These are phyloP conservation scores for Yamagishiella unicocca DNA, from an alignment of 139 green algal genomes.

Conservation along the genomic window DNA sequence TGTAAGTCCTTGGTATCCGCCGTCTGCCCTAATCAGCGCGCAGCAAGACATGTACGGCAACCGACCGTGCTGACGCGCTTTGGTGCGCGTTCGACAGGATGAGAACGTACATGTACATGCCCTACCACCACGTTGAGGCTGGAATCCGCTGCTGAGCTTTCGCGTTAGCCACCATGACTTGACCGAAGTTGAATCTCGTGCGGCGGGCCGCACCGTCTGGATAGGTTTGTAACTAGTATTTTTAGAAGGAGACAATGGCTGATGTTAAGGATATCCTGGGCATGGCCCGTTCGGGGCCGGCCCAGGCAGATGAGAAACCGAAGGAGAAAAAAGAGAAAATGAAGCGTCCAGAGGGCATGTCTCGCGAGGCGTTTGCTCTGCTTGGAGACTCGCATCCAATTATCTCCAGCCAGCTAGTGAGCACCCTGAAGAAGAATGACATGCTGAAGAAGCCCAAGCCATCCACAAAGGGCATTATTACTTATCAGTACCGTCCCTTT, in stretches of 20 bases:
- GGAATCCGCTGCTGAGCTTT: no score
- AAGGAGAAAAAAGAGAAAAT: slow-evolving; percentile 76
- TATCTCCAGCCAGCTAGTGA: slow-evolving; percentile 73
- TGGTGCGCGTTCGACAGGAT: no score
- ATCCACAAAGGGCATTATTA: slow-evolving; percentile 58
- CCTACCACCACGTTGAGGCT: no score
- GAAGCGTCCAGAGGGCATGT: slow-evolving; percentile 87
- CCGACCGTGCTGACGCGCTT: no score
- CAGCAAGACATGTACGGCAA: no score
- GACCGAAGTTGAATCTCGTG: background rate
- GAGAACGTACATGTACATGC: no score
- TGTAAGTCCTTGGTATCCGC: no score
- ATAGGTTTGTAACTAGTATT: background rate
- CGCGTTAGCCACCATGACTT: slow-evolving; percentile 24
- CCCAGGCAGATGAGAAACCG: slow-evolving; percentile 33
- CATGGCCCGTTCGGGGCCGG: slow-evolving; percentile 58
- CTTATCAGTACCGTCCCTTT: slow-evolving; percentile 81
- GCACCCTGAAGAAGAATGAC: slow-evolving; percentile 50
- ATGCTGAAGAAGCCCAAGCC: slow-evolving; percentile 61
- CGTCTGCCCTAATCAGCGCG: no score
- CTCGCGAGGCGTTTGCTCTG: slow-evolving; percentile 91
- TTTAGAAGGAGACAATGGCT: slow-evolving; percentile 73
- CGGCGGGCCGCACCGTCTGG: background rate
- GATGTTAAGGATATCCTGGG: slow-evolving; percentile 95
- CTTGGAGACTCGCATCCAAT: slow-evolving; percentile 88